These are phyloP conservation scores for Spatholobus suberectus DNA, from an alignment of 306 rosid genomes.

Conservation along the genomic window DNA sequence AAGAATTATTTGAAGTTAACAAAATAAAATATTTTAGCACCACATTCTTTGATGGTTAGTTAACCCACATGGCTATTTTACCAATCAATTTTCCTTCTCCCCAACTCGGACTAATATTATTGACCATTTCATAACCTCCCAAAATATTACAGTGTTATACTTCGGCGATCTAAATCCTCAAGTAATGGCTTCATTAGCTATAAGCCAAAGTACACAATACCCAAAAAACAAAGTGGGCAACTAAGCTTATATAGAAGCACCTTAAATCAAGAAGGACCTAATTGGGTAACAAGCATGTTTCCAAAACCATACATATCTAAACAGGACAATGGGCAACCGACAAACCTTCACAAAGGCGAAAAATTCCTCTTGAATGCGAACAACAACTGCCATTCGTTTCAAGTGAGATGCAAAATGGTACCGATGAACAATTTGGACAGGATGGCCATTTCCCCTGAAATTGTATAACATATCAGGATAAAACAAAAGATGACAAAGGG, in stretches of 20 bases:
- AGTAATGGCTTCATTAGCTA: slow-evolving; percentile 4
- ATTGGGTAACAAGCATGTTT: slow-evolving; percentile 26
- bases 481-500: slow-evolving; percentile 16
- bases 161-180: neutral
- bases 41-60: neutral
- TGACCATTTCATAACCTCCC: neutral
- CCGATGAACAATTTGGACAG: slow-evolving; percentile 96
- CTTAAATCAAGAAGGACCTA: slow-evolving; percentile 8
- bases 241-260: slow-evolving; percentile 19
- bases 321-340: slow-evolving; percentile 25
- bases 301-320: slow-evolving; percentile 12
- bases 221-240: neutral
- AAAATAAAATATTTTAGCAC: neutral
- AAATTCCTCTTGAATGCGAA: slow-evolving; percentile 91
- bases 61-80: slow-evolving; percentile 4
- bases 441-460: slow-evolving; percentile 83
- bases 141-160: neutral
- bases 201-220: neutral
- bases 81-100: neutral
- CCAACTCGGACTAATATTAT: neutral
- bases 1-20: neutral
- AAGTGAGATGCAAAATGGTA: slow-evolving; percentile 95
- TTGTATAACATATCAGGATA: slow-evolving; percentile 20
- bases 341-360: slow-evolving; percentile 93
- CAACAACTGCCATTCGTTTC: slow-evolving; percentile 97